Percentiles rank a stretch among this genome's conserved stretches.
phyloP scores from a whole-genome alignment of 352 stramenopile genomes.

The Globisporangium camurandrum region DNA sequence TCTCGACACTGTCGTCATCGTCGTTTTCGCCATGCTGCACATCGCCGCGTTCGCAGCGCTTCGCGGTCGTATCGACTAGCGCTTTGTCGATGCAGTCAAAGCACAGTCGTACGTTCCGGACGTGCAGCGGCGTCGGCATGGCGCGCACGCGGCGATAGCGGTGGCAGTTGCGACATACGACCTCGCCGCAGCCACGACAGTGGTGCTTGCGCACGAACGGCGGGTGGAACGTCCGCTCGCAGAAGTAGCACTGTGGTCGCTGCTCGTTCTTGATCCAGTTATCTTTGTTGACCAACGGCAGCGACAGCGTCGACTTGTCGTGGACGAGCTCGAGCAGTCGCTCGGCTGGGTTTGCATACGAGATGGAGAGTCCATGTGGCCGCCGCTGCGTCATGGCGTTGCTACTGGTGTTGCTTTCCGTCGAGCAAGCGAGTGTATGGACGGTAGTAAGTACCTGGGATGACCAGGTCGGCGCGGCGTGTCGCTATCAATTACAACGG shows the following conservation, averaged over 20 bases:
- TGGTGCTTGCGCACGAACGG: slow-evolving; percentile 68
- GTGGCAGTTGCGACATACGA: slow-evolving; percentile 75
- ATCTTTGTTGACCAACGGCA: slow-evolving; percentile 45
- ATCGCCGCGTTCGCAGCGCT: slow-evolving; percentile 6
- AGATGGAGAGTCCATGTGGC: slow-evolving; percentile 39
- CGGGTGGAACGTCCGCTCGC: slow-evolving; percentile 61
- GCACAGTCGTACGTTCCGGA: slow-evolving; percentile 47
- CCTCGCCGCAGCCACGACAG: slow-evolving; percentile 70
- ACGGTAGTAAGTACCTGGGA: slow-evolving; percentile 4
- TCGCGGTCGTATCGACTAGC: slow-evolving; percentile 22
- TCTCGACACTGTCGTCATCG: slow-evolving; percentile 10
- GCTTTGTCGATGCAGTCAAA: slow-evolving; percentile 76
- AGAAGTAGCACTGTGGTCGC: slow-evolving; percentile 71
- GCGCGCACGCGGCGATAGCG: slow-evolving; percentile 43
- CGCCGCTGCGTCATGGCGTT: slow-evolving; percentile 10
- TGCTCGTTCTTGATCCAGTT: slow-evolving; percentile 74
- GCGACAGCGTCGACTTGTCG: slow-evolving; percentile 45
- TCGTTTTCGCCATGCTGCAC: not conserved
- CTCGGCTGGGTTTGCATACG: slow-evolving; percentile 42
- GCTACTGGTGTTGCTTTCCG: not conserved
- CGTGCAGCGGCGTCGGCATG: slow-evolving; percentile 17
- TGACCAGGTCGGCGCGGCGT: slow-evolving; percentile 6
- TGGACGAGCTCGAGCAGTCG: slow-evolving; percentile 47
- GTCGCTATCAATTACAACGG: too few species aligned
- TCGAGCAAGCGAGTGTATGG: not conserved